Conservation (phyloP, 1,284 basidiomycete species). For the Vanrija pseudolonga region DNA sequence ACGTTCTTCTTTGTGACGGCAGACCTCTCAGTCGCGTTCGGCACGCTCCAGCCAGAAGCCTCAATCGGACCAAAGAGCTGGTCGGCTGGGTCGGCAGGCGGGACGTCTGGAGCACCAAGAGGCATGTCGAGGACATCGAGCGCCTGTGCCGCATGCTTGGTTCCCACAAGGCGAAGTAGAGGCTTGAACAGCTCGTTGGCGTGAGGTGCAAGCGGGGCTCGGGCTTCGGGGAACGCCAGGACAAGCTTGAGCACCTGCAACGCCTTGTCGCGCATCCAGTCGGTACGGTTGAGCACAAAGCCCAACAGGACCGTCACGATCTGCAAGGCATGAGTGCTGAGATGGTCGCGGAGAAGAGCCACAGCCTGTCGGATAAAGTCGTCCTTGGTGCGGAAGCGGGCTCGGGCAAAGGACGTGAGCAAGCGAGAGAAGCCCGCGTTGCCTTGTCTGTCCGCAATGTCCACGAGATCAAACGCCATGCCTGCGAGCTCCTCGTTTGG, state of each 20-base stretch:
- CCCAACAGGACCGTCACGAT: constrained; percentile 76
- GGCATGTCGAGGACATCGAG: constrained; percentile 89
- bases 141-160: constrained; percentile 76
- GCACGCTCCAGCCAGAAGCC: constrained; percentile 79
- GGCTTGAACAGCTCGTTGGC: constrained; percentile 88
- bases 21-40: constrained; percentile 61
- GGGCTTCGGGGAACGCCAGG: constrained; percentile 78
- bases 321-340: constrained; percentile 62
- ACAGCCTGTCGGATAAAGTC: constrained; percentile 91
- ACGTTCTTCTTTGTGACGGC: constrained; percentile 69
- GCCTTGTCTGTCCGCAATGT: constrained; percentile 67
- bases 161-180: constrained; percentile 75
- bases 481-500: constrained; percentile 61
- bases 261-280: constrained; percentile 75
- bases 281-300: constrained; percentile 76
- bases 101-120: constrained; percentile 69
- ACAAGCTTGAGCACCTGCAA: constrained; percentile 86
- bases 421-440: constrained; percentile 73
- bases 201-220: constrained; percentile 66
- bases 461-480: constrained; percentile 72
- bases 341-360: constrained; percentile 73
- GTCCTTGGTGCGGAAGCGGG: constrained; percentile 85
- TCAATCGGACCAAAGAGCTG: constrained; percentile 77
- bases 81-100: constrained; percentile 71
- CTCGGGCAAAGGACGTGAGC: constrained; percentile 81